These are phyloP conservation scores for Cicer arietinum DNA, from an alignment of 306 rosid species.

Conservation along the genomic window DNA sequence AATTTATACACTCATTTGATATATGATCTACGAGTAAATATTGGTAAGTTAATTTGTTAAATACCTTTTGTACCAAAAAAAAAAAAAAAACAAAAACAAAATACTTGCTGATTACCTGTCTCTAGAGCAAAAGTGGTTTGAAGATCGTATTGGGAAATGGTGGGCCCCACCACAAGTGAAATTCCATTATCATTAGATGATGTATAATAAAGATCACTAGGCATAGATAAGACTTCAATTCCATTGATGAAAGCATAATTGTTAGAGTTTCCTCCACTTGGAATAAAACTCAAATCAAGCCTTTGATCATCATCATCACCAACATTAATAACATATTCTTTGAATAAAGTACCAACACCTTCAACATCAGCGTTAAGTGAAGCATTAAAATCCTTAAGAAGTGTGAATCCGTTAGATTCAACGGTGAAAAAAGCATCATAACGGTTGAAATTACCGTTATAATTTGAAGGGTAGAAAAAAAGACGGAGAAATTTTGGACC, in stretches of 20 bases:
- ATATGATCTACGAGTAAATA: too few species aligned
- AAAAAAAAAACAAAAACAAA: too few species aligned
- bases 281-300: slow-evolving; percentile 54
- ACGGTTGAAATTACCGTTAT: slow-evolving; percentile 37
- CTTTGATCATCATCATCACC: slow-evolving; percentile 24
- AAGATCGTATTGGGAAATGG: background rate
- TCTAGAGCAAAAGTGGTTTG: slow-evolving; percentile 20
- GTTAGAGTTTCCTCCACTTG: slow-evolving; percentile 31
- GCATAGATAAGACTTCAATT: slow-evolving; percentile 81
- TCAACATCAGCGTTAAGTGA: slow-evolving; percentile 30
- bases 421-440: slow-evolving; percentile 47
- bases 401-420: slow-evolving; percentile 34
- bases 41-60: too few species aligned
- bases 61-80: too few species aligned
- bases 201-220: slow-evolving; percentile 61
- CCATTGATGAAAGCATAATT: slow-evolving; percentile 70
- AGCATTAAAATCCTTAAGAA: slow-evolving; percentile 54
- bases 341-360: background rate
- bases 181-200: background rate
- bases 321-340: slow-evolving; percentile 56
- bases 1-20: too few species aligned
- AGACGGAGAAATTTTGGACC: slow-evolving; percentile 56
- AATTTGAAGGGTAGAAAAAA: slow-evolving; percentile 47
- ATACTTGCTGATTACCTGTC: slow-evolving; percentile 1
- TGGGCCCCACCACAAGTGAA: background rate